These are phyloP conservation scores for Funneliformis geosporum DNA, from an alignment of 192 early-diverging fungal species.

Conservation along the genomic window DNA sequence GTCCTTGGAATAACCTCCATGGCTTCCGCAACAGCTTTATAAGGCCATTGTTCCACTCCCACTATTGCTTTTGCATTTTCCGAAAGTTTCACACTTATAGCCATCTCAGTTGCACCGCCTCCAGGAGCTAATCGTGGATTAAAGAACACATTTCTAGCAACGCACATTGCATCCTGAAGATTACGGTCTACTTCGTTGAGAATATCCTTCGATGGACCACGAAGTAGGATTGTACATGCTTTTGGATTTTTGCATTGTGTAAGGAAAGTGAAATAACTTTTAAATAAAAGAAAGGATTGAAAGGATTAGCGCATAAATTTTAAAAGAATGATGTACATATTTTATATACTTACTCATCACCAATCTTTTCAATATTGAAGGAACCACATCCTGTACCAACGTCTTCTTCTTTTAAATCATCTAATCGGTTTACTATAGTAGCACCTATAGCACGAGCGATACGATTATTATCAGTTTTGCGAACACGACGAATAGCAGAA, in stretches of 20 bases:
- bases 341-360: conserved; percentile 74
- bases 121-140: conserved; percentile 92
- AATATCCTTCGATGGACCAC: conserved; percentile 97
- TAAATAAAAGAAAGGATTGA: conserved; percentile 1
- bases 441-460: conserved; percentile 98
- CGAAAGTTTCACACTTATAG: conserved; percentile 82
- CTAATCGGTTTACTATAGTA: conserved; percentile 93
- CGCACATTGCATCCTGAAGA: conserved; percentile 98
- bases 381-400: conserved; percentile 94
- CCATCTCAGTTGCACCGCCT: conserved; percentile 99
- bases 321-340: neutral
- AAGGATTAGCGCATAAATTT: neutral
- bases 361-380: conserved; percentile 95
- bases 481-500: conserved; percentile 95
- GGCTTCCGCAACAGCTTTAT: conserved; percentile 91
- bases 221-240: conserved; percentile 96
- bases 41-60: conserved; percentile 96
- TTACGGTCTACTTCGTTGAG: conserved; percentile 98
- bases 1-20: conserved; percentile 99
- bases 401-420: conserved; percentile 95
- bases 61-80: conserved; percentile 88
- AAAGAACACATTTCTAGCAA: conserved; percentile 98
- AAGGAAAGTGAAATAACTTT: conserved; percentile 93
- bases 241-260: conserved; percentile 95
- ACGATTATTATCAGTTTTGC: conserved; percentile 99